phyloP scores from a whole-genome alignment of 1,139 yeast genomes.

The Hyphopichia pseudoburtonii region DNA sequence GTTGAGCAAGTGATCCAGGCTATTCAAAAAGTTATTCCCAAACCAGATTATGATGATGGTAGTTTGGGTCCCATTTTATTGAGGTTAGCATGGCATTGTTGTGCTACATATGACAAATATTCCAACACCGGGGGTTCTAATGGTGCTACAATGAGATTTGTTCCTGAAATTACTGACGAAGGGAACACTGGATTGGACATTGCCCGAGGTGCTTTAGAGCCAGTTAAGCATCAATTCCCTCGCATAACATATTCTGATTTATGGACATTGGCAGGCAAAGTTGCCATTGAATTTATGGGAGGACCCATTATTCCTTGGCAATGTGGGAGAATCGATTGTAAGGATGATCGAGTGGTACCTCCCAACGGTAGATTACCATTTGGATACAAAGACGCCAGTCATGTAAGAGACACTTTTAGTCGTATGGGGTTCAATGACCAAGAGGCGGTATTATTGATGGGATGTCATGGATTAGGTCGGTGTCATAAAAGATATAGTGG shows the following conservation, averaged over 20 bases:
- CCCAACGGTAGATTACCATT: slow-evolving; percentile 64
- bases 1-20: slow-evolving; percentile 13
- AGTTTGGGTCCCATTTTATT: slow-evolving; percentile 64
- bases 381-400: slow-evolving; percentile 53
- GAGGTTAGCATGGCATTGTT: slow-evolving; percentile 70
- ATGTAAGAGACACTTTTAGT: slow-evolving; percentile 51
- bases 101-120: slow-evolving; percentile 60
- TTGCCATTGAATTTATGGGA: slow-evolving; percentile 60
- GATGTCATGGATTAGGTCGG: slow-evolving; percentile 67
- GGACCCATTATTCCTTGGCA: slow-evolving; percentile 61
- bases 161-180: slow-evolving; percentile 46
- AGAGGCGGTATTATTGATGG: slow-evolving; percentile 63
- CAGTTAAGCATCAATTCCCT: slow-evolving; percentile 55
- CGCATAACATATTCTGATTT: slow-evolving; percentile 65
- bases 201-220: slow-evolving; percentile 57
- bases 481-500: slow-evolving; percentile 55
- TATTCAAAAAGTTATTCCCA: slow-evolving; percentile 14
- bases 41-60: slow-evolving; percentile 54
- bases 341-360: slow-evolving; percentile 51
- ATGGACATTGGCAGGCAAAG: slow-evolving; percentile 66
- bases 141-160: slow-evolving; percentile 65
- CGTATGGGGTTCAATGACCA: slow-evolving; percentile 64
- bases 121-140: slow-evolving; percentile 66
- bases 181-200: slow-evolving; percentile 62
- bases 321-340: slow-evolving; percentile 63